Evolutionary conservation across 495 filamentous ascomycete genomes (phyloP), one percentile per base, ranked within the genome.

Genomic region (Annulohypoxylon nitens): DNA sequence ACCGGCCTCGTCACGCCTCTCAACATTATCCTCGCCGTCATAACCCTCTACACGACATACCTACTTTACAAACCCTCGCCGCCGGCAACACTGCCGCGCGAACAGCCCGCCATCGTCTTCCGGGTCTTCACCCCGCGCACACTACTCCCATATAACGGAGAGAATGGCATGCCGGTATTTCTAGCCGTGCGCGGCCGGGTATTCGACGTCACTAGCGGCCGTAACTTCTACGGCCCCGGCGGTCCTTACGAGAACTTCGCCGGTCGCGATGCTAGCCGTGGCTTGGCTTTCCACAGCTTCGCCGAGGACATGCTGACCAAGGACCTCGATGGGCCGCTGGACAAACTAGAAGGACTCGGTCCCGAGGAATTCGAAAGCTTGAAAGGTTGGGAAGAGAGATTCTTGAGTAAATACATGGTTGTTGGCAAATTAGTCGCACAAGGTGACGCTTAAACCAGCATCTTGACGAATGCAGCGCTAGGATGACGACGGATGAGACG

Each of bases 221-320:
- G 89, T 76, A 93, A 94, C 81, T 98, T 97, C 82, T 98, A 98
- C 79, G 95, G 95, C 30, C 95, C 95, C 53, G 93, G 93, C 39
- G 95, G 95, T 1, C 93, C 93, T 4, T 98, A 98, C 80, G 90
- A 90, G 78, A 97, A 97, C 83, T 98, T 98, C 71, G 95, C 95
- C 0, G 95, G 95, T 8, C 88, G 93, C n/a, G 95, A 98, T 75
- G 96, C 96, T n/a, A 93, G 88, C 63, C 87, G 96, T 53, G 96
- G 96, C 9, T 82, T 99, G 69, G 97, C 96, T 3, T 92, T 87
- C 81, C 93, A 94, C 71, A 97, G 93, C 83, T 98, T 99, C 79
- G 97, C 98, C 77, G 91, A 94, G 84, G 91, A 94, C 4, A 97
- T 98, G 96, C 82, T 98, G 83, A 98, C 96, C 39, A 91, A 97